Conservation (phyloP, 208 protist genomes). For the Blastocrithidia nonstop region DNA sequence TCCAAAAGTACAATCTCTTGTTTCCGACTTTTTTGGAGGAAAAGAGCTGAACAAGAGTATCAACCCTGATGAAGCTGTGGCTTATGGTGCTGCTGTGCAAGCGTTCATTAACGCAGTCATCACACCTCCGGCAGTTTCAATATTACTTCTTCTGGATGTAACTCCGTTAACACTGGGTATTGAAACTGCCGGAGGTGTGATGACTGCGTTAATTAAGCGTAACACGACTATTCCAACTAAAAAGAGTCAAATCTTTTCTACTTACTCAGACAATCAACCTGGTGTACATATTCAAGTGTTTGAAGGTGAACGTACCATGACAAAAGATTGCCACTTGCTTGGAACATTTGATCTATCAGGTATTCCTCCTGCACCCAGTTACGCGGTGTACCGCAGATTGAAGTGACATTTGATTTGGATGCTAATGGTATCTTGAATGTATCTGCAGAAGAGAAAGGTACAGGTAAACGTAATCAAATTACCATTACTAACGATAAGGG, state of each 20-base stretch:
- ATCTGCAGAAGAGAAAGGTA: constrained; percentile 89
- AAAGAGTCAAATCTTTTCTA: constrained; percentile 84
- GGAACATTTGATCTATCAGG: constrained; percentile 88
- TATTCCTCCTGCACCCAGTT: constrained; percentile 62
- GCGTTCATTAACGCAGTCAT: constrained; percentile 87
- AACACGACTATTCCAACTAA: constrained; percentile 72
- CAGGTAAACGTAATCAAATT: constrained; percentile 90
- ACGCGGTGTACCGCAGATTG: constrained; percentile 93
- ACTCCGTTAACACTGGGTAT: constrained; percentile 92
- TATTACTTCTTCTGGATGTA: constrained; percentile 71
- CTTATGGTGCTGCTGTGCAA: constrained; percentile 94
- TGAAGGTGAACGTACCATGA: constrained; percentile 87
- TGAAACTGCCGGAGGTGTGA: constrained; percentile 88
- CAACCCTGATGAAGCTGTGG: constrained; percentile 89
- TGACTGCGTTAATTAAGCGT: constrained; percentile 85
- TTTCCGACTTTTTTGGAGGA: constrained; percentile 90
- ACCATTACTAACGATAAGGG: constrained; percentile 84
- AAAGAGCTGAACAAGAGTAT: constrained; percentile 89
- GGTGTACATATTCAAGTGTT: constrained; percentile 89
- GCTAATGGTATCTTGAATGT: constrained; percentile 96
- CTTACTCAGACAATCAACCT: constrained; percentile 70
- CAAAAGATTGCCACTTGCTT: constrained; percentile 89
- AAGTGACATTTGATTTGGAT: constrained; percentile 98
- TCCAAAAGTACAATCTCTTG: constrained; percentile 95
- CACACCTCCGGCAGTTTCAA: constrained; percentile 47